phyloP scores from a whole-genome alignment of 1,284 basidiomycete genomes.

The Wolfiporia cocos region DNA sequence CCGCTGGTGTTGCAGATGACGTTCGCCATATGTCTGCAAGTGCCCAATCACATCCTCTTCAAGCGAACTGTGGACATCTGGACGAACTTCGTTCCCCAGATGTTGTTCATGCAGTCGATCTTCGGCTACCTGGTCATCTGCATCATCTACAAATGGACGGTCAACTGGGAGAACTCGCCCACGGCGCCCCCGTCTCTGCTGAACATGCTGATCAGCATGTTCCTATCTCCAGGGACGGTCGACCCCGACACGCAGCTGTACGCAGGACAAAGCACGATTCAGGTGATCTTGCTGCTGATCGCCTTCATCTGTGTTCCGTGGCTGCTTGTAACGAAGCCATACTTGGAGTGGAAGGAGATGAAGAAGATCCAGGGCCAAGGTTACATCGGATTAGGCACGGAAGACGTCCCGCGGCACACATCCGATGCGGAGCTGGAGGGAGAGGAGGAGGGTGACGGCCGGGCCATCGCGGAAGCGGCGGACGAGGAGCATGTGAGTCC shows the following conservation, averaged over 20 bases:
- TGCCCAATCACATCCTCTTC: conserved; percentile 94
- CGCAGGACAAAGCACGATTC: conserved; percentile 83
- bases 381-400: conserved; percentile 67
- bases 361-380: conserved; percentile 81
- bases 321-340: conserved; percentile 94
- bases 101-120: conserved; percentile 96
- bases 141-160: conserved; percentile 96
- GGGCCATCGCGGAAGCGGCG: conserved; percentile 62
- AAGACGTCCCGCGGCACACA: conserved; percentile 37
- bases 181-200: conserved; percentile 84
- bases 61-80: conserved; percentile 84
- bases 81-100: conserved; percentile 94
- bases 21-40: conserved; percentile 92
- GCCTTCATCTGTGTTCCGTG: conserved; percentile 92
- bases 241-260: conserved; percentile 74
- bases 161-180: conserved; percentile 80
- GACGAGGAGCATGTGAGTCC: conserved; percentile 66
- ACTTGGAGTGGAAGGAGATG: conserved; percentile 89
- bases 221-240: conserved; percentile 81
- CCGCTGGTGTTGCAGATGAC: conserved; percentile 86
- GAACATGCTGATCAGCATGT: conserved; percentile 96
- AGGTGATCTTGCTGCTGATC: conserved; percentile 74
- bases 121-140: conserved; percentile 95
- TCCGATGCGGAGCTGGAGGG: conserved; percentile 63
- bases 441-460: conserved; percentile 84